Percentiles rank a stretch among this genome's conserved stretches.
phyloP scores from a whole-genome alignment of 2,329 filamentous ascomycete genomes.

The Epichloe brachyelytri region DNA sequence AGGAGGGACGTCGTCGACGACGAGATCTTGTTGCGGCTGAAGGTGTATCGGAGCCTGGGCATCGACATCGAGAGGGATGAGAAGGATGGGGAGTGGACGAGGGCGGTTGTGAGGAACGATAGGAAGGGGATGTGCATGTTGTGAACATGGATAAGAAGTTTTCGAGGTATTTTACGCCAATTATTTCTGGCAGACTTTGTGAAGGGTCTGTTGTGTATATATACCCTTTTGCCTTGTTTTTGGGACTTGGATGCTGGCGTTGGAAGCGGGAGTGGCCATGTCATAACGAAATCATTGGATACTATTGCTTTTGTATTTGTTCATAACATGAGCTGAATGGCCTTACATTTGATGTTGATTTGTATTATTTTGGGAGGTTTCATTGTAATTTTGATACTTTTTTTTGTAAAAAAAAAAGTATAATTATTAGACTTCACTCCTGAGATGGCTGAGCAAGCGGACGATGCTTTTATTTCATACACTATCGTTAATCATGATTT shows the following conservation, averaged over 20 bases:
- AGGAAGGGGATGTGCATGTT: slow-evolving; percentile 82
- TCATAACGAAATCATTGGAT: too few species aligned
- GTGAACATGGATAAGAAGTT: slow-evolving; percentile 91
- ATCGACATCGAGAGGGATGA: slow-evolving; percentile 78
- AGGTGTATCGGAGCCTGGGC: slow-evolving; percentile 81
- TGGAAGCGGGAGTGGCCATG: too few species aligned
- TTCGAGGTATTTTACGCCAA: slow-evolving; percentile 87
- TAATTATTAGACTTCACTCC: not conserved
- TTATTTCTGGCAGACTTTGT: slow-evolving; percentile 89
- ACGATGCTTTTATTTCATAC: not conserved
- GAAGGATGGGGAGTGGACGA: slow-evolving; percentile 62
- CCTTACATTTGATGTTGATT: too few species aligned
- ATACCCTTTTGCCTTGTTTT: not conserved
- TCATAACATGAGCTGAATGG: too few species aligned
- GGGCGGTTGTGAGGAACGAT: slow-evolving; percentile 74
- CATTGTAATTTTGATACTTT: too few species aligned
- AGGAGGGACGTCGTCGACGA: slow-evolving; percentile 41
- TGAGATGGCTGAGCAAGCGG: not conserved
- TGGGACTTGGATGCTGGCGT: too few species aligned
- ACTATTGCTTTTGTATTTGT: too few species aligned
- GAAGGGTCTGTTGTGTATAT: slow-evolving; percentile 1
- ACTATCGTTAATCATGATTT: not conserved
- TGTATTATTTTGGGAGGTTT: too few species aligned
- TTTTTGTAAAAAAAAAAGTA: not conserved
- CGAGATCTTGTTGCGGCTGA: slow-evolving; percentile 61